Evolutionary conservation across 805 yeast species (phyloP).

Genomic region (Cyberlindnera suaveolens): DNA sequence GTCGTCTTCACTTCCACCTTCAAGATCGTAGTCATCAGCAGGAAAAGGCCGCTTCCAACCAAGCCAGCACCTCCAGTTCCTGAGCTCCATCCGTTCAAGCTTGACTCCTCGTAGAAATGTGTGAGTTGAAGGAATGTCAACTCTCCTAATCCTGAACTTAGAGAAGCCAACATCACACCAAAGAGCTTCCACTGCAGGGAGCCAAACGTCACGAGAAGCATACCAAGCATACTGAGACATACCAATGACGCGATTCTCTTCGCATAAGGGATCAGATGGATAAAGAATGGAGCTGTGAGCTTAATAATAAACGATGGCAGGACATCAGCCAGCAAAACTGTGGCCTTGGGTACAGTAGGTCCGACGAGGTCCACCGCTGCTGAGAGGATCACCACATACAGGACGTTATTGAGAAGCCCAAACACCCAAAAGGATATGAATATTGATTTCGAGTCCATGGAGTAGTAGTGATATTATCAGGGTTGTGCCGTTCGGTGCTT

Average conservation of each 20-base stretch:
- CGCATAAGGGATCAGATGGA: slow-evolving; percentile 57
- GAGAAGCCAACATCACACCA: slow-evolving; percentile 76
- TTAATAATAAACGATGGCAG: slow-evolving; percentile 75
- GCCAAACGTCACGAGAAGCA: slow-evolving; percentile 49
- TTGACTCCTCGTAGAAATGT: slow-evolving; percentile 55
- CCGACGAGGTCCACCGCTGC: slow-evolving; percentile 94
- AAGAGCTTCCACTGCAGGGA: slow-evolving; percentile 37
- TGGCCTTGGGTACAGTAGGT: slow-evolving; percentile 72
- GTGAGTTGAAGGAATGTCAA: slow-evolving; percentile 82
- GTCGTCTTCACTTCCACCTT: slow-evolving; percentile 47
- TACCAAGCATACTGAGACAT: slow-evolving; percentile 59
- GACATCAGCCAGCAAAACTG: slow-evolving; percentile 81
- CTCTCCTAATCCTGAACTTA: slow-evolving; percentile 88
- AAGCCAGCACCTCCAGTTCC: slow-evolving; percentile 98
- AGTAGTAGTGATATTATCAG: background rate
- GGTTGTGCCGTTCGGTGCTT: background rate
- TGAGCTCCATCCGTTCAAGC: slow-evolving; percentile 82
- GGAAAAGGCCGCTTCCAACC: slow-evolving; percentile 66
- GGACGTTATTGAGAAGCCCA: slow-evolving; percentile 82
- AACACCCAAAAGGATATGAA: slow-evolving; percentile 67
- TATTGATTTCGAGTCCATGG: background rate
- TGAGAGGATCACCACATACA: slow-evolving; percentile 84
- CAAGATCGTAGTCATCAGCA: slow-evolving; percentile 67
- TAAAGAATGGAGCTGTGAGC: slow-evolving; percentile 69
- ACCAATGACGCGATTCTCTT: slow-evolving; percentile 51